phyloP scores from a whole-genome alignment of 2,329 filamentous ascomycete genomes.

The Alternaria sp. region DNA sequence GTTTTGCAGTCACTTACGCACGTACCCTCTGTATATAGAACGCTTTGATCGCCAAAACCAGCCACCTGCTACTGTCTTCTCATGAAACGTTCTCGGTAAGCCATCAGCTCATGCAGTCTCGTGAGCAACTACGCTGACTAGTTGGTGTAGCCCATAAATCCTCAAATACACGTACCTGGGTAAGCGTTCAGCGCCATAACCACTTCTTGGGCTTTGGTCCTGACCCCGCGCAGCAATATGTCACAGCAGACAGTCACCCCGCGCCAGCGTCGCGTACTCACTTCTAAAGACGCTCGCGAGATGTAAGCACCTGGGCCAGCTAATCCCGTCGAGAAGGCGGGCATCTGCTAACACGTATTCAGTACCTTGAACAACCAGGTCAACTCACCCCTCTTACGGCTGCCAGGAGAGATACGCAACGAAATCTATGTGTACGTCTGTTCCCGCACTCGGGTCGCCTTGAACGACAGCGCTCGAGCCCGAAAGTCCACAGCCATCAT shows the following conservation, averaged over 20 bases:
- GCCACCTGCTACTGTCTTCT: background rate
- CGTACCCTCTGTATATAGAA: background rate
- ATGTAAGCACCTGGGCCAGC: background rate
- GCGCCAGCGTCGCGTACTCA: background rate
- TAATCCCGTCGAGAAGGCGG: background rate
- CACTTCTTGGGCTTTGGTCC: accelerated
- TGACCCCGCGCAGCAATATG: background rate
- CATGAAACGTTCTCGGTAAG: background rate
- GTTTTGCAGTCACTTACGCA: background rate
- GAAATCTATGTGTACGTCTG: background rate
- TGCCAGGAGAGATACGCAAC: background rate
- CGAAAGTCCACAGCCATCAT: background rate
- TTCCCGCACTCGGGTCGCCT: background rate
- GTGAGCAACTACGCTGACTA: background rate
- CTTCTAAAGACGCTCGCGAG: background rate
- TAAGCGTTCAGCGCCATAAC: background rate
- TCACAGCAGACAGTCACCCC: background rate
- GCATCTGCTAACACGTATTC: background rate
- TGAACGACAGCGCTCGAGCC: background rate
- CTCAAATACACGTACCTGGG: background rate
- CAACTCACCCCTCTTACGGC: background rate
- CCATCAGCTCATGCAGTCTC: background rate
- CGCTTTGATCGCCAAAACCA: background rate
- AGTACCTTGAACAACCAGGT: background rate
- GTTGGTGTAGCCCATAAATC: background rate